Evolutionary conservation across 2,329 filamentous ascomycete species (phyloP), one percentile per base, ranked within the genome.

Genomic region (Pseudogymnoascus sp.): DNA sequence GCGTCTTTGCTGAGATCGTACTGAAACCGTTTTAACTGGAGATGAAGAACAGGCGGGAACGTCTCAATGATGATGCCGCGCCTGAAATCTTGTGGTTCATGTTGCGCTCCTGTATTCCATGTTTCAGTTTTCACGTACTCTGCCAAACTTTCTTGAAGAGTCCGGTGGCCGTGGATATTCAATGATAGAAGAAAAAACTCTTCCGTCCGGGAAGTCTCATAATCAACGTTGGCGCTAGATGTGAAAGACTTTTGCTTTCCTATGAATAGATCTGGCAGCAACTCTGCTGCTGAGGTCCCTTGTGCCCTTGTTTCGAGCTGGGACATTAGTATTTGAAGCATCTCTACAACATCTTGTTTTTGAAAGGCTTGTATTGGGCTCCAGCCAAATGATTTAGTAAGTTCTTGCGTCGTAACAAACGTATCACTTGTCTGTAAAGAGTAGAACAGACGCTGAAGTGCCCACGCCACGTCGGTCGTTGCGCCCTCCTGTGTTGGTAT

Each of bases 111-210:
- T 1, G 96, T 79, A 68, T 98, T 93, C 75, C 99, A 88, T 33
- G 92, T 96, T 76, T 99, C 95, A 35, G 97, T 93, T 72, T 96
- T 89, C 69, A 99, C 89, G 73, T 99, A 99, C 75, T 98, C 93
- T 73, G 87, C 87, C 80, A 99, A 97, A 72, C 93, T 98, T 71
- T 96, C 92, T 67, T 96, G 89, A 28, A 99, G 80, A 66, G 90
- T 93, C 78, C 90, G 91, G 81, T 96, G 97, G 31, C 92, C 93
- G 66, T 90, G 89, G 60, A 99, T 95, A 68, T 98, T 99, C 69
- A 99, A 84, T 74, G 99, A 95, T 64, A 99, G 90, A 74, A 99
- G 95, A 95, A 93, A 99, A 75, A 97, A 99, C 70, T 99, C 95
- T 75, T 99, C 95, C 68, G 95, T 86, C 66, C 93, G 86, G 66